Conservation (phyloP, 2,329 filamentous ascomycete species). For the Truncatella angustata region DNA sequence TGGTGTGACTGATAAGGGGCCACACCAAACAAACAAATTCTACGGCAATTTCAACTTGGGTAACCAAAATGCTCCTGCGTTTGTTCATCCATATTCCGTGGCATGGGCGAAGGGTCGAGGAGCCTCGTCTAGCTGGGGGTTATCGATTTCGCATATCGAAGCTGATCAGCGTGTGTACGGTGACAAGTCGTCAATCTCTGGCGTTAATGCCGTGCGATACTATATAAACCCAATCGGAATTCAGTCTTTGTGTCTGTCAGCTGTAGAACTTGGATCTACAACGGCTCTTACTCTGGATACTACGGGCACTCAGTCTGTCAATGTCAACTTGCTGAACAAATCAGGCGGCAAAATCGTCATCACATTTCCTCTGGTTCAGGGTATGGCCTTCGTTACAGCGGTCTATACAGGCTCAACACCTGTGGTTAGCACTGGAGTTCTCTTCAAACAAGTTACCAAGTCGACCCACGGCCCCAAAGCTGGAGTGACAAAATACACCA, state of each 20-base stretch:
- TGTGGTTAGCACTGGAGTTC: conserved; percentile 69
- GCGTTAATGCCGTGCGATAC: conserved; percentile 62
- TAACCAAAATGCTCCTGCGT: conserved; percentile 66
- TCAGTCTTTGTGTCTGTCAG: conserved; percentile 78
- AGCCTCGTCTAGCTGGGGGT: conserved; percentile 67
- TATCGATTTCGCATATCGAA: conserved; percentile 75
- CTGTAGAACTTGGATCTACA: conserved; percentile 63
- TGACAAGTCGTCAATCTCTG: conserved; percentile 40
- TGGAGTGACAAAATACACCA: conserved; percentile 72
- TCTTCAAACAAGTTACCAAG: conserved; percentile 67
- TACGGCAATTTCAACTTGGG: conserved; percentile 79
- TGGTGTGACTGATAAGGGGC: conserved; percentile 45
- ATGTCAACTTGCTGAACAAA: conserved; percentile 64
- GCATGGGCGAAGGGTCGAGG: conserved; percentile 66
- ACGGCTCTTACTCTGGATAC: conserved; percentile 56
- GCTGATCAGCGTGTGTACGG: conserved; percentile 67
- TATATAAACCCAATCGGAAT: conserved; percentile 82
- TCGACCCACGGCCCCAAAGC: conserved; percentile 55
- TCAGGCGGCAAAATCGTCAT: conserved; percentile 57
- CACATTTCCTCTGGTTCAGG: conserved; percentile 81
- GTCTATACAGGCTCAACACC: conserved; percentile 71
- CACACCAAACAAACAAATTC: conserved; percentile 76
- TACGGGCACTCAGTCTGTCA: conserved; percentile 57
- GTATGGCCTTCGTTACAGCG: conserved; percentile 83
- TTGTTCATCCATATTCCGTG: conserved; percentile 73